These are phyloP conservation scores for Fusarium neocosmosporiellum DNA, from an alignment of 2,329 filamentous ascomycete species.

Conservation along the genomic window DNA sequence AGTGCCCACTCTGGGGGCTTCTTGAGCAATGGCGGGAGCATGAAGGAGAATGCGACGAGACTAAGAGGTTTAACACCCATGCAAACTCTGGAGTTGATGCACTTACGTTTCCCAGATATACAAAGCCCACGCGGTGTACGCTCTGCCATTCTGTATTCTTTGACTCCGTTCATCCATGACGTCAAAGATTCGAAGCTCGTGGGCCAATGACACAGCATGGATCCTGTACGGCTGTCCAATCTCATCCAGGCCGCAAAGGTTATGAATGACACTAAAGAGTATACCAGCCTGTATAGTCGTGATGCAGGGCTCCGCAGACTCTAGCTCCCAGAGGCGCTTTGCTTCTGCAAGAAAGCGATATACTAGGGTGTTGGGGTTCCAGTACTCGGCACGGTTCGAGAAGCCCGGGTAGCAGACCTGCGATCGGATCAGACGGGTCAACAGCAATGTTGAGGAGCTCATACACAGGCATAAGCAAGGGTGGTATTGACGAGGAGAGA, in stretches of 20 bases:
- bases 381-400: conserved; percentile 48
- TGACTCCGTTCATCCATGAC: conserved; percentile 18
- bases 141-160: conserved; percentile 31
- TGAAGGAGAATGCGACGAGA: conserved; percentile 41
- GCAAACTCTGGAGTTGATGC: rapidly evolving
- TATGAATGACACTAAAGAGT: conserved; percentile 47
- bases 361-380: conserved; percentile 48
- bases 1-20: conserved; percentile 45
- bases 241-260: conserved; percentile 51
- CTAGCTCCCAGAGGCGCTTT: conserved; percentile 52
- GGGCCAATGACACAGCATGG: conserved; percentile 48
- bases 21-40: conserved; percentile 43
- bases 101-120: conserved; percentile 50
- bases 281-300: conserved; percentile 52
- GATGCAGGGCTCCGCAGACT: conserved; percentile 42
- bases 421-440: not conserved
- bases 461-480: conserved; percentile 52
- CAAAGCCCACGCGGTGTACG: conserved; percentile 50
- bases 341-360: conserved; percentile 54
- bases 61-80: conserved; percentile 7
- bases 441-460: not conserved
- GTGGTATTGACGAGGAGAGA: conserved; percentile 53
- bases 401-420: conserved; percentile 47
- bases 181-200: conserved; percentile 48
- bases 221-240: conserved; percentile 50